phyloP scores from a whole-genome alignment of 768 basidiomycete genomes.

The Boletus vermiculosoides region DNA sequence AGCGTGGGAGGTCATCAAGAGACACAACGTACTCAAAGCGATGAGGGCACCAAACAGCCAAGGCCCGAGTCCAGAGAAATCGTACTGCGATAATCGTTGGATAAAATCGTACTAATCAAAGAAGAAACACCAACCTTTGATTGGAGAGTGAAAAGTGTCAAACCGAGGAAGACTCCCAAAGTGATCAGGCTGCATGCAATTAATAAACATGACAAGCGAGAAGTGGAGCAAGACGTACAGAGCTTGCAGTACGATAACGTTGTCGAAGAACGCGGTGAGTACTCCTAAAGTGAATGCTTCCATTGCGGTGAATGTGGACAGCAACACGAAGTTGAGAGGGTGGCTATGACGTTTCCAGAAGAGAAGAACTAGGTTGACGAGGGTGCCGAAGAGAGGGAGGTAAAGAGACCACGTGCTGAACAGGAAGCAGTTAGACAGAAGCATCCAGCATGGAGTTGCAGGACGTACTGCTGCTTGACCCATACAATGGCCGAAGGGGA shows the following conservation, averaged over 20 bases:
- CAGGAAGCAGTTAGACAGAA: constrained; percentile 2
- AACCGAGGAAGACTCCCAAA: constrained; percentile 86
- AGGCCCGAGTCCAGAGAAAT: constrained; percentile 90
- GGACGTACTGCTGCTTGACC: constrained; percentile 66
- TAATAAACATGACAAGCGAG: constrained; percentile 1
- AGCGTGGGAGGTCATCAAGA: neutral
- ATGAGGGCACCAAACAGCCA: constrained; percentile 86
- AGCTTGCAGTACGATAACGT: constrained; percentile 78
- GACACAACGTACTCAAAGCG: constrained; percentile 57
- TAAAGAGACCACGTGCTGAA: constrained; percentile 77
- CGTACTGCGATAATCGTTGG: constrained; percentile 55
- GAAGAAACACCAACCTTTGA: constrained; percentile 60
- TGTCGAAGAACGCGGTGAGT: constrained; percentile 73
- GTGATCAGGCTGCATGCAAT: constrained; percentile 67
- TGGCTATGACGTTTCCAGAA: constrained; percentile 93
- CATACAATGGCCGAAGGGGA: constrained; percentile 61
- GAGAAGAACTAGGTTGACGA: constrained; percentile 75
- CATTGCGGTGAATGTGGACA: constrained; percentile 85
- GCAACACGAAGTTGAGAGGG: constrained; percentile 82
- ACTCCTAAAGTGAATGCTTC: constrained; percentile 92
- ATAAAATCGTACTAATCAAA: neutral
- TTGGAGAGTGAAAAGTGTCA: constrained; percentile 94
- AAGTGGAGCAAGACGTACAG: constrained; percentile 47
- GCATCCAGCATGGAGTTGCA: neutral
- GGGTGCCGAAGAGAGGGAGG: constrained; percentile 72